Evolutionary conservation across 2,329 filamentous ascomycete species (phyloP).

Genomic region (Fusarium heterosporum): DNA sequence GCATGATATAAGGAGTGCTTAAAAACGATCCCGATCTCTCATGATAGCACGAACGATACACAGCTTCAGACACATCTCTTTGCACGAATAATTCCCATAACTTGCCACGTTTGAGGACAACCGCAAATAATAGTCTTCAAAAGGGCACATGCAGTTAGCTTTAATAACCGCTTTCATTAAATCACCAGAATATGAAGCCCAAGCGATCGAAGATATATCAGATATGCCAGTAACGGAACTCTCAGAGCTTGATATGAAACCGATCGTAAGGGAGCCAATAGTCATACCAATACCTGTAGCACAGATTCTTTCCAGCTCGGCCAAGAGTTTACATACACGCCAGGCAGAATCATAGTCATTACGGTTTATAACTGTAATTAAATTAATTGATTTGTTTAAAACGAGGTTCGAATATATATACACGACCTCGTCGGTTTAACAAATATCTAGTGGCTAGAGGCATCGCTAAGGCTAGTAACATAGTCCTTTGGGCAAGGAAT

Average conservation of each 20-base stretch:
- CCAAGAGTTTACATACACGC: constrained; percentile 46
- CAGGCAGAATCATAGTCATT: no score
- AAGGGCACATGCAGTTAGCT: neutral
- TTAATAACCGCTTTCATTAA: constrained; percentile 37
- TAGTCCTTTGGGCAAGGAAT: no score
- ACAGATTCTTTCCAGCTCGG: constrained; percentile 47
- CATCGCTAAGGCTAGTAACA: no score
- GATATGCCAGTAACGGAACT: constrained; percentile 35
- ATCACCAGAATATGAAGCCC: constrained; percentile 19
- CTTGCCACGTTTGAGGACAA: neutral
- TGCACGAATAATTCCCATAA: neutral
- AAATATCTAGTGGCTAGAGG: no score
- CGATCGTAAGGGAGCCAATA: constrained; percentile 1
- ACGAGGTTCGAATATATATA: no score
- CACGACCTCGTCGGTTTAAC: no score
- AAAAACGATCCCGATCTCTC: neutral
- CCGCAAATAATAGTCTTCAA: neutral
- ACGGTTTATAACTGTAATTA: no score
- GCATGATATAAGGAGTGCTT: constrained; percentile 4
- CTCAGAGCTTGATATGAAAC: constrained; percentile 22
- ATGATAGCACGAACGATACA: neutral
- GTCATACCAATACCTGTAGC: constrained; percentile 5
- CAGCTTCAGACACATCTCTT: neutral
- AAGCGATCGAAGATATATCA: constrained; percentile 4
- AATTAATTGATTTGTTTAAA: no score